Evolutionary conservation across 2,329 filamentous ascomycete genomes (phyloP).

Genomic region (Colletotrichum noveboracense): DNA sequence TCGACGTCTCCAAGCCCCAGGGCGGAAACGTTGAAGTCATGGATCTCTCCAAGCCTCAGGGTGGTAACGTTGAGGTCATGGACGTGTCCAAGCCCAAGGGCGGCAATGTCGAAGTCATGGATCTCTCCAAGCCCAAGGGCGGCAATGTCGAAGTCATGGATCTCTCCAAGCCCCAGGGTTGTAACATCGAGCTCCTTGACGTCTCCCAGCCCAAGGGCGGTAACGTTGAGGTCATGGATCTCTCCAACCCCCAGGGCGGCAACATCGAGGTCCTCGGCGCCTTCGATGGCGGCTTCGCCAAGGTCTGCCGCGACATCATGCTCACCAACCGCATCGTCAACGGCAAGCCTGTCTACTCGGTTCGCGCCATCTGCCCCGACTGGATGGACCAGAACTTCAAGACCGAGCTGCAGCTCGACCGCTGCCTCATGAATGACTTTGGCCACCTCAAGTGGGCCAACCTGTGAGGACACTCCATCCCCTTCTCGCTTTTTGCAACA

Average conservation of each 20-base stretch:
- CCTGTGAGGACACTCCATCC: not conserved
- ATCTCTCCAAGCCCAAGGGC: not conserved
- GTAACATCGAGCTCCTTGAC: not conserved
- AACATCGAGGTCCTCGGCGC: not conserved
- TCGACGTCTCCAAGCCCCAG: not conserved
- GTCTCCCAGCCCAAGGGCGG: not conserved
- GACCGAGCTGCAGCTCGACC: conserved; percentile 14
- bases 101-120: not conserved
- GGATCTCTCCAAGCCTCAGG: not conserved
- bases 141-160: not conserved
- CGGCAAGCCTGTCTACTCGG: conserved; percentile 1
- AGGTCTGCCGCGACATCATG: not conserved
- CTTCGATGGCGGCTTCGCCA: not conserved
- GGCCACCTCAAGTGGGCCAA: conserved; percentile 12
- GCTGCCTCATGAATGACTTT: conserved; percentile 14
- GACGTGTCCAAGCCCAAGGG: not conserved
- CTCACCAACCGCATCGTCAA: not conserved
- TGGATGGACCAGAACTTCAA: not conserved
- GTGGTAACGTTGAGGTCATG: not conserved
- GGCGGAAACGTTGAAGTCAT: not conserved
- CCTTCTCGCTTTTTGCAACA: not conserved
- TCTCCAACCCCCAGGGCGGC: not conserved
- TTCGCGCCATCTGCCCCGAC: conserved; percentile 3
- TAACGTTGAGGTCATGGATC: not conserved
- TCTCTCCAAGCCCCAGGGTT: not conserved